Evolutionary conservation across 2,329 filamentous ascomycete species (phyloP), one percentile per base, ranked within the genome.

Genomic region (Hansfordia pulvinata): DNA sequence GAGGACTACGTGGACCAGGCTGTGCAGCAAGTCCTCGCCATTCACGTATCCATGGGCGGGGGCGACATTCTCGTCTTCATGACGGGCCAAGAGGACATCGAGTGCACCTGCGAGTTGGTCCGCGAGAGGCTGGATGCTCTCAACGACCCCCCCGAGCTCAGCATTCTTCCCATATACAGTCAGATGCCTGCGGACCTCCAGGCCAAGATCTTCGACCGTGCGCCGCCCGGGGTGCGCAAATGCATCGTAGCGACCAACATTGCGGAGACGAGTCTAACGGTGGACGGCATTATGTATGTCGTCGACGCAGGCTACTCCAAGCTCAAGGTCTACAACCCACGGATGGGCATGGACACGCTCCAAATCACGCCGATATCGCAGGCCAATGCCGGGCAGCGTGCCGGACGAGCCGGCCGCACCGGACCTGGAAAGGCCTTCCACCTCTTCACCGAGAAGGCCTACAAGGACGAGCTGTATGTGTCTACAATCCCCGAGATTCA

Each of bases 221-320:
- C 92, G 3, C 64, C 82, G 3, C 79, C 86, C 1, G 90, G 90
- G 2, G 86, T 93, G 4, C 76, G 90, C 31, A 98, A 98, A 49
- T 92, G 93, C 42, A 93, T 98, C 36, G 88, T 98, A 20, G 90
- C 92, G 1, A 98, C 90, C 17, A 98, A 98, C 44, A 98, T 98
- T 52, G 90, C 90, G 2, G 90, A 98, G 53, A 98, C 90, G 0
- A 93, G 85, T 63, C 62, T 98, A 56, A 98, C 90, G 0, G 90
- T 98, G 5, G 90, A 98, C 46, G 90, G 90, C 38, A 98, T 98
- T 54, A 96, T 96, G 78, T 98, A 93, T 43, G 90, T 98, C 13
- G 90, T 98, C 4, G 90, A 98, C 49, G 76, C 83, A 2, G 90
- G 90, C 1, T 98, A 88, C 52, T 93, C 85, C 2, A 98, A 98